Base-by-base conservation (phyloP, 1,284 basidiomycete genomes). In the Fereydounia khargensis region DNA sequence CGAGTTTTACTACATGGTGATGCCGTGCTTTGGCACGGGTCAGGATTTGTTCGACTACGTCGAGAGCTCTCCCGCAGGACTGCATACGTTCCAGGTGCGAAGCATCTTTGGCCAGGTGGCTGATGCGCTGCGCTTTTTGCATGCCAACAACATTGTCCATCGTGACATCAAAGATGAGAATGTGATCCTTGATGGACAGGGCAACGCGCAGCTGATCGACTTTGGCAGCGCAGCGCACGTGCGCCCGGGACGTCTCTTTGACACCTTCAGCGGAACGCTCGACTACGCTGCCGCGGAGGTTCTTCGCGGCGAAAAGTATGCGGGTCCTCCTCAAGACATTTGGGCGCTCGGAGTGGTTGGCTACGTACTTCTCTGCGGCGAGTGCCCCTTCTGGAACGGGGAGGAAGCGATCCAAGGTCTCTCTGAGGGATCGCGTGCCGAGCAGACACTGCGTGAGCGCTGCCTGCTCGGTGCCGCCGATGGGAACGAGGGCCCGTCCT, bases 141-240 rank as follows among this genome's bases (percentile, higher is more conserved):
- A 98, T 77, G 81, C 84, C 17, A 89, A 88, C 69, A 90, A 89
- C 47, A 96, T 81, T 84, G 92, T 98, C 6, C 94, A 98, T 78
- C 89, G 94, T 52, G 95, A 98, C 74, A 86, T 98, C 78, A 98
- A 98, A 78, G 94, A 98, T 71, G 94, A 98, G 78, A 98, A 98
- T 74, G 91, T 98, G 28, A 79, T 82, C 23, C 72, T 82, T 11
- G 77, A 84, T 70, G 62, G 54, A 11, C 30, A 52, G 21, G 65
- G 64, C 31, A 67, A 71, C 35, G 91, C 88, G 69, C 88, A 97
- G 76, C 78, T 98, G 62, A 98, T 98, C 76, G 94, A 98, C 76
- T 96, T 96, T 77, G 91, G 91, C 4, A 78, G 77, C 7, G 79
- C 80, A 0, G 79, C 80, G 13, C 79, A 80, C 47, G 78, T 80